Evolutionary conservation across 2,329 filamentous ascomycete species (phyloP), one percentile per base, ranked within the genome.

Genomic region (Fusarium albidum): DNA sequence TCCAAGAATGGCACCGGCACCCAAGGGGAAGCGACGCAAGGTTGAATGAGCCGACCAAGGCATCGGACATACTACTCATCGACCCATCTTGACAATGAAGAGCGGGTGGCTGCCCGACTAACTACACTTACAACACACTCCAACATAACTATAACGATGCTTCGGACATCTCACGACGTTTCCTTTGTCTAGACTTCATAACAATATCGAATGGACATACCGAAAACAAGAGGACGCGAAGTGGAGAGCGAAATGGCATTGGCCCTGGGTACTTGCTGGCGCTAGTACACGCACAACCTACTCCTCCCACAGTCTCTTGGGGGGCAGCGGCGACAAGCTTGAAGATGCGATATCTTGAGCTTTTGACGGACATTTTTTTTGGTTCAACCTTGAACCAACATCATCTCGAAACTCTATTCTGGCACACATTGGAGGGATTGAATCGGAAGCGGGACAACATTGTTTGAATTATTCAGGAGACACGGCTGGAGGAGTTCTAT

Each of bases 1-100:
- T 71, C 89, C 86, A 56, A 82, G 88, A 61, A 91, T 98, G 77
- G 90, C 92, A 62, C 91, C 93, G 18, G 92, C 93, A 31, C 94
- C 92, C 8, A 93, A 93, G 73, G 93, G 93, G 61, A 98, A 97
- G 83, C 86, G 92, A 77, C 88, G 93, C 77, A 96, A 91, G 79
- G 73, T 81, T 41, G 79, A 82, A 60, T 79, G 66, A 69, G 49
- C 14, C 34, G 26, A 25, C 33, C n/a, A 21, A 29, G 32, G 18
- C 13, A 32, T 40, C 31, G 52, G 31, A 8, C 11, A 13, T 46
- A 17, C 31, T 17, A 18, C 46, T 49, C 12, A 40, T 31, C 35
- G 27, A 31, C 48, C 21, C 32, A 46, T 32, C 41, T 44, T 39
- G 34, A 57, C 42, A 51, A 50, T 52, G 33, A 52, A 29, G 13